These are phyloP conservation scores for Hygrophila difformis DNA, from an alignment of 257 asterid species.

Conservation along the genomic window DNA sequence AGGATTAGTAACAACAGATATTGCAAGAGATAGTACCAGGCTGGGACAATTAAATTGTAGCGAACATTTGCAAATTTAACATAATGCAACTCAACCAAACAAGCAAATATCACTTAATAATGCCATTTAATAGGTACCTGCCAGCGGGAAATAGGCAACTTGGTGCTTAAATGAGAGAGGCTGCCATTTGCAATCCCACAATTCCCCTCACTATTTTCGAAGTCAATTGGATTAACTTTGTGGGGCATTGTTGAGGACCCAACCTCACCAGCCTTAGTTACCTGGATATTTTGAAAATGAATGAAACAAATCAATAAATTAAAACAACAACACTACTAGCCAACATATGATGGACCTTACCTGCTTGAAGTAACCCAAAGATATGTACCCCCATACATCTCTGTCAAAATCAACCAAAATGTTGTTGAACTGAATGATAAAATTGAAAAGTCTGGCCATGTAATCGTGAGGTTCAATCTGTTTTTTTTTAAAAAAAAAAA, in stretches of 20 bases:
- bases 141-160: constrained; percentile 84
- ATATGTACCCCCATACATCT: constrained; percentile 84
- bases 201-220: constrained; percentile 86
- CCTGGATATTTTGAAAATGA: constrained; percentile 32
- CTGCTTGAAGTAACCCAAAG: constrained; percentile 81
- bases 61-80: no score
- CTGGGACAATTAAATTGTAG: no score
- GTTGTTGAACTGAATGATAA: constrained; percentile 64
- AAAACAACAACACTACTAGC: constrained; percentile 3
- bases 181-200: constrained; percentile 70
- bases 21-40: no score
- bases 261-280: constrained; percentile 79
- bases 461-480: constrained; percentile 94
- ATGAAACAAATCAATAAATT: not conserved
- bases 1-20: not conserved
- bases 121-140: constrained; percentile 48
- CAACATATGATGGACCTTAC: constrained; percentile 22
- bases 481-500: no score
- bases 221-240: constrained; percentile 89
- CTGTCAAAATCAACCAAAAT: constrained; percentile 66
- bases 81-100: not conserved
- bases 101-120: not conserved
- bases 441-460: constrained; percentile 71
- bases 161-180: constrained; percentile 57
- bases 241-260: constrained; percentile 97